phyloP scores from a whole-genome alignment of 2,329 filamentous ascomycete genomes.

The Fusarium solani-melongenae region DNA sequence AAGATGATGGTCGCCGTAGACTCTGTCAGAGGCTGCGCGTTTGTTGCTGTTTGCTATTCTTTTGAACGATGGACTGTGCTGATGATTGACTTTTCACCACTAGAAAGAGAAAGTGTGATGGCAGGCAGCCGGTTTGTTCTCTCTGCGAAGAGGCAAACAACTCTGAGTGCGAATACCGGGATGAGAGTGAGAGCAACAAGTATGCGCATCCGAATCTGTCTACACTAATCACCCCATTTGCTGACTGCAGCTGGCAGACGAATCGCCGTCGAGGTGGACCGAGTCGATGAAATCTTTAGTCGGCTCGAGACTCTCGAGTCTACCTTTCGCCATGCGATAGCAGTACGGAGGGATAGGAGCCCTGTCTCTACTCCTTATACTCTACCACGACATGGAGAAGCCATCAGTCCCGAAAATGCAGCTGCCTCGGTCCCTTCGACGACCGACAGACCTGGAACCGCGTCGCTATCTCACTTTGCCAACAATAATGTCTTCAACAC shows the following conservation, averaged over 20 bases:
- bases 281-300: slow-evolving; percentile 36
- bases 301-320: slow-evolving; percentile 29
- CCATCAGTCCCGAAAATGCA: slow-evolving; percentile 15
- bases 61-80: not conserved
- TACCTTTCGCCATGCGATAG: slow-evolving; percentile 17
- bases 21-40: not conserved
- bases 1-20: not conserved
- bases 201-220: not conserved
- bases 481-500: slow-evolving; percentile 37
- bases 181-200: slow-evolving; percentile 17
- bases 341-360: slow-evolving; percentile 18
- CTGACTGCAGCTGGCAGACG: slow-evolving; percentile 3
- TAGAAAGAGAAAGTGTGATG: slow-evolving; percentile 37
- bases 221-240: not conserved
- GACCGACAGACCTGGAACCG: slow-evolving; percentile 10
- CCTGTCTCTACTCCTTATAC: slow-evolving; percentile 12
- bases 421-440: slow-evolving; percentile 24
- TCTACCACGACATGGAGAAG: slow-evolving; percentile 9
- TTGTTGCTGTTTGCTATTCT: not conserved
- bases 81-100: not conserved
- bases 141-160: slow-evolving; percentile 36
- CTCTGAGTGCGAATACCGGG: slow-evolving; percentile 32
- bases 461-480: slow-evolving; percentile 25
- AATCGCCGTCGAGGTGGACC: slow-evolving; percentile 5
- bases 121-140: slow-evolving; percentile 29